Conservation (phyloP, 345 rosid genomes). For the Pugionium cornutum region DNA sequence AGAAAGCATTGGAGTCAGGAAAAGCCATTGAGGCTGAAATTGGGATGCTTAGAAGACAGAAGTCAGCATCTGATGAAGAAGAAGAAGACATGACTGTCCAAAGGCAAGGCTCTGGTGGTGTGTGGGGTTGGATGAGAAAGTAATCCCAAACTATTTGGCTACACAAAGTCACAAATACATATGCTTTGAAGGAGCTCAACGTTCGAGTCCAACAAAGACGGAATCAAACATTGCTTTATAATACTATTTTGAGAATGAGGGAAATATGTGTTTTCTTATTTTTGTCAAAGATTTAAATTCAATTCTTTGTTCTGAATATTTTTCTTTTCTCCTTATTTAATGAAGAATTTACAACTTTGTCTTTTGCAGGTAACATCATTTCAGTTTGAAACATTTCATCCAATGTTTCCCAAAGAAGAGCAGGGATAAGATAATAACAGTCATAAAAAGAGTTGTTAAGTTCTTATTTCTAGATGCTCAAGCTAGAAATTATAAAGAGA, state of each 20-base stretch:
- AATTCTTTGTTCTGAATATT: neutral
- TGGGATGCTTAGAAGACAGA: slow-evolving; percentile 74
- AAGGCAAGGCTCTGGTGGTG: slow-evolving; percentile 78
- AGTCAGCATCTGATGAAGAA: slow-evolving; percentile 63
- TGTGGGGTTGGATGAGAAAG: slow-evolving; percentile 74
- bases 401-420: neutral
- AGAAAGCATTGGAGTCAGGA: slow-evolving; percentile 76
- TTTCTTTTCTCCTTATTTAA: neutral
- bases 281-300: slow-evolving; percentile 13
- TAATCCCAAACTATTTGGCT: slow-evolving; percentile 20
- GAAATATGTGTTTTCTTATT: neutral
- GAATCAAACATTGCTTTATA: slow-evolving; percentile 12
- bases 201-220: neutral
- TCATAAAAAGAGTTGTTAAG: slow-evolving; percentile 2
- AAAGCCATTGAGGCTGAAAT: slow-evolving; percentile 77
- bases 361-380: neutral
- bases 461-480: slow-evolving; percentile 26
- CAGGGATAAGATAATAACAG: neutral
- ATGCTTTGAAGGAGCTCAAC: slow-evolving; percentile 15
- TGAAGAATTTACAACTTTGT: neutral
- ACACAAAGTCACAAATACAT: neutral
- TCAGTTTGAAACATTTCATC: neutral
- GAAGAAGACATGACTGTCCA: slow-evolving; percentile 55
- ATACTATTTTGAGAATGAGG: slow-evolving; percentile 16
- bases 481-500: slow-evolving; percentile 25